Conservation (phyloP, 2,329 filamentous ascomycete species). For the Metarhizium album region DNA sequence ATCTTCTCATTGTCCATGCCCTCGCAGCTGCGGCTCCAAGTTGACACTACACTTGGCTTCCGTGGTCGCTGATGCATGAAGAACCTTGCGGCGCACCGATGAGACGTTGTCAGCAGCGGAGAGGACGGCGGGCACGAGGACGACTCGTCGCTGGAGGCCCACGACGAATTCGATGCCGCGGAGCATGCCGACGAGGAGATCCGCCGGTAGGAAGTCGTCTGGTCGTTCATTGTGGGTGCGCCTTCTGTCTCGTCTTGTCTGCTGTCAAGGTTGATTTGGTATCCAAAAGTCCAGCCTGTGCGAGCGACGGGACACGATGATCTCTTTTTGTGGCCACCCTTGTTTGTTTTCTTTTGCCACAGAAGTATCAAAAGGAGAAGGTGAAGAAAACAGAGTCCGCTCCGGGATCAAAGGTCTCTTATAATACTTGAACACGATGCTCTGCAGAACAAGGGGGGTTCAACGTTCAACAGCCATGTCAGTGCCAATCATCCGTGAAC, state of each 20-base stretch:
- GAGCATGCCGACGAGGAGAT: slow-evolving; percentile 4
- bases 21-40: slow-evolving; percentile 19
- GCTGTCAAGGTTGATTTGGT: no score
- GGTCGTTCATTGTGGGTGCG: neutral
- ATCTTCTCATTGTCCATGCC: slow-evolving; percentile 27
- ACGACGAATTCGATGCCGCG: slow-evolving; percentile 1
- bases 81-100: slow-evolving; percentile 13
- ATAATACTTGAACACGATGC: neutral
- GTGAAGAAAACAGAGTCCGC: neutral
- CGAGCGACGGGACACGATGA: no score
- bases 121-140: no score
- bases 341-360: neutral
- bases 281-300: no score
- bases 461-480: neutral
- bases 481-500: neutral
- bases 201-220: neutral
- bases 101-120: slow-evolving; percentile 12
- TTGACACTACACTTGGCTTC: slow-evolving; percentile 8
- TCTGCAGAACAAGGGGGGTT: neutral
- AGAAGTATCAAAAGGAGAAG: neutral
- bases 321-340: no score
- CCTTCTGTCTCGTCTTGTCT: no score
- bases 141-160: neutral
- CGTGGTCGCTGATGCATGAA: slow-evolving; percentile 2
- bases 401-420: neutral